Percentiles rank a stretch among this genome's conserved stretches.
phyloP scores from a whole-genome alignment of 2,329 filamentous ascomycete genomes.

The Pestalotiopsis sp. region DNA sequence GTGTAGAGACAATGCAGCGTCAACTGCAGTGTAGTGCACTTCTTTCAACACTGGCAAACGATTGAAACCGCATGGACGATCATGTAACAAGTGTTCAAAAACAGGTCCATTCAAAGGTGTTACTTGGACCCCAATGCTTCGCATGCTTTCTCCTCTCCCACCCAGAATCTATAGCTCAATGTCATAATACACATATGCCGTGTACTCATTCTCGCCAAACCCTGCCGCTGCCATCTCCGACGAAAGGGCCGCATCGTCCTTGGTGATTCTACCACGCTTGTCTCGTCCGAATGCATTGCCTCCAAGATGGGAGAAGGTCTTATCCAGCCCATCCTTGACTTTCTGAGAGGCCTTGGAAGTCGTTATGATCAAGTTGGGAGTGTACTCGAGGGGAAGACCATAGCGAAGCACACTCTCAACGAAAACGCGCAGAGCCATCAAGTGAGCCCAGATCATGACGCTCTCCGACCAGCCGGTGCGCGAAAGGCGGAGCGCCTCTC shows the following conservation, averaged over 20 bases:
- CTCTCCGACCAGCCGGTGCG: conserved; percentile 95
- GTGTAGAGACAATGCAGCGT: too few species aligned
- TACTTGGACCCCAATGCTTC: neutral
- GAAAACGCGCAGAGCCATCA: conserved; percentile 88
- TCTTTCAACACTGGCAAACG: too few species aligned
- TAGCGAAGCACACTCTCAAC: conserved; percentile 98
- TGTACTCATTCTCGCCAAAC: conserved; percentile 79
- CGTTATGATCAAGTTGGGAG: conserved; percentile 55
- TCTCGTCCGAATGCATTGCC: conserved; percentile 93
- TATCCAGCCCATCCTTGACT: conserved; percentile 77
- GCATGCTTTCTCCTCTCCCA: neutral
- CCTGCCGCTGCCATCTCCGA: conserved; percentile 84
- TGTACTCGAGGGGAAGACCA: conserved; percentile 87
- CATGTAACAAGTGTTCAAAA: neutral
- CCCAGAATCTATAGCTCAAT: conserved; percentile 66
- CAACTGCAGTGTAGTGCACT: neutral
- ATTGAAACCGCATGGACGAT: neutral
- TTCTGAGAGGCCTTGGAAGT: conserved; percentile 82
- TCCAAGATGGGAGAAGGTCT: conserved; percentile 86
- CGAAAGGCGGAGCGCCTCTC: conserved; percentile 83
- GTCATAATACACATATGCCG: conserved; percentile 96
- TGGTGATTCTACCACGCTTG: conserved; percentile 88
- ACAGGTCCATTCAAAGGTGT: neutral
- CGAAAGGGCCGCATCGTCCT: conserved; percentile 80
- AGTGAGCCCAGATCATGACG: conserved; percentile 95